Percentiles rank a stretch among this genome's conserved stretches.
phyloP scores from a whole-genome alignment of 495 filamentous ascomycete genomes.

The Staphylotrichum longicolle region DNA sequence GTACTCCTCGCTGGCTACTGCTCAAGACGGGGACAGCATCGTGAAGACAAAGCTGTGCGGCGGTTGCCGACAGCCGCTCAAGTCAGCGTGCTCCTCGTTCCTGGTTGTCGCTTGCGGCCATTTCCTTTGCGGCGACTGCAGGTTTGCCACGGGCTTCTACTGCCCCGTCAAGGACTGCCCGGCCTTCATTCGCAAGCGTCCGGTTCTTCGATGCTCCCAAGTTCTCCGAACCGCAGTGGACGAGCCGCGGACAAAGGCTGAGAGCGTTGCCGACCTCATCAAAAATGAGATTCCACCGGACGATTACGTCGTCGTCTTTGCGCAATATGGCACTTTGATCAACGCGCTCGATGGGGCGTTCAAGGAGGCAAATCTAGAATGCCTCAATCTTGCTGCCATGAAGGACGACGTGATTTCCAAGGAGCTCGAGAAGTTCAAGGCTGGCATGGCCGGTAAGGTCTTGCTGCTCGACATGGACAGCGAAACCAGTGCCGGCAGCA shows the following conservation, averaged over 20 bases:
- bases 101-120: slow-evolving; percentile 39
- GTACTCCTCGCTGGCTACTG: slow-evolving; percentile 8
- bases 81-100: slow-evolving; percentile 13
- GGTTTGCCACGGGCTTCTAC: slow-evolving; percentile 11
- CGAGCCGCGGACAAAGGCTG: slow-evolving; percentile 24
- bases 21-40: background rate
- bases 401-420: background rate
- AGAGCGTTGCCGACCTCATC: slow-evolving; percentile 28
- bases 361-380: slow-evolving; percentile 3
- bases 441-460: slow-evolving; percentile 40
- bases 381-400: slow-evolving; percentile 19
- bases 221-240: background rate
- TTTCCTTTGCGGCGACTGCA: slow-evolving; percentile 34
- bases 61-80: slow-evolving; percentile 3
- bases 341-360: slow-evolving; percentile 29
- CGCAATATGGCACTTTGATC: slow-evolving; percentile 31
- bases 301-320: slow-evolving; percentile 38
- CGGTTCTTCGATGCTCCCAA: slow-evolving; percentile 19
- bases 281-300: slow-evolving; percentile 20
- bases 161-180: slow-evolving; percentile 18
- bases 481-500: slow-evolving; percentile 67
- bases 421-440: slow-evolving; percentile 33
- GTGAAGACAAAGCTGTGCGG: slow-evolving; percentile 13
- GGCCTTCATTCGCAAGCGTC: slow-evolving; percentile 12
- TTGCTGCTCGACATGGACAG: slow-evolving; percentile 64